phyloP scores from a whole-genome alignment of 2,329 filamentous ascomycete genomes.

The Sporothrix phasma region DNA sequence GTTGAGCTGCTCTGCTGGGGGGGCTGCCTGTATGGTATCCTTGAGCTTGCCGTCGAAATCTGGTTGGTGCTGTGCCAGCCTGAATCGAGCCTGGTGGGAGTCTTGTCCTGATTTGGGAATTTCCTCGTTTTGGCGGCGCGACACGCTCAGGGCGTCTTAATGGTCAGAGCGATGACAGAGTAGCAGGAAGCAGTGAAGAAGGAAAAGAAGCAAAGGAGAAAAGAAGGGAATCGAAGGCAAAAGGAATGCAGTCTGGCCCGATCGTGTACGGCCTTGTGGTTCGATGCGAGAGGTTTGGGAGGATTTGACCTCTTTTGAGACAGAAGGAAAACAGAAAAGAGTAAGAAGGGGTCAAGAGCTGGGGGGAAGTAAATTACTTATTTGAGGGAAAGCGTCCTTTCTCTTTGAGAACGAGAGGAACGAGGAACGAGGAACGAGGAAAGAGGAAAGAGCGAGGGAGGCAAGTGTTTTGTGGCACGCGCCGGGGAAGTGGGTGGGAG shows the following conservation, averaged over 20 bases:
- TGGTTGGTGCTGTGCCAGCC: slow-evolving; percentile 35
- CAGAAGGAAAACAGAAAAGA: slow-evolving; percentile 12
- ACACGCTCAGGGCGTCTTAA: slow-evolving; percentile 8
- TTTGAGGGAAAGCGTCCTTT: slow-evolving; percentile 19
- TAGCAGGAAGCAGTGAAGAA: not conserved
- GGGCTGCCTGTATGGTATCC: slow-evolving; percentile 30
- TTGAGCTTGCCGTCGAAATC: slow-evolving; percentile 35
- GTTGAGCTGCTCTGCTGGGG: slow-evolving; percentile 45
- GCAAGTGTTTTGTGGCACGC: slow-evolving; percentile 18
- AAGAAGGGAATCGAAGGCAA: not conserved
- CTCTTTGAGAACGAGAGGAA: too few species aligned
- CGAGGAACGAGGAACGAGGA: too few species aligned
- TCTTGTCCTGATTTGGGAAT: slow-evolving; percentile 20
- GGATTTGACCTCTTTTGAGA: not conserved
- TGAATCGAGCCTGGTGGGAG: slow-evolving; percentile 39
- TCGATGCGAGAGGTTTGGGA: not conserved
- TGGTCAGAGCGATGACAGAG: not conserved
- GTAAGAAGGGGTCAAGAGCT: slow-evolving; percentile 5
- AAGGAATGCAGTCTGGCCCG: not conserved
- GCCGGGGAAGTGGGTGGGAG: slow-evolving; percentile 15
- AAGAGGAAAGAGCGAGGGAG: slow-evolving; percentile 17
- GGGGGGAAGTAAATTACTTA: slow-evolving; percentile 20
- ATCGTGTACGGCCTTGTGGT: not conserved
- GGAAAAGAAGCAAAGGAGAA: not conserved
- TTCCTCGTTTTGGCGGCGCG: slow-evolving; percentile 13